phyloP scores from a whole-genome alignment of 1,139 yeast species.

The Waltiozyma sp. region DNA sequence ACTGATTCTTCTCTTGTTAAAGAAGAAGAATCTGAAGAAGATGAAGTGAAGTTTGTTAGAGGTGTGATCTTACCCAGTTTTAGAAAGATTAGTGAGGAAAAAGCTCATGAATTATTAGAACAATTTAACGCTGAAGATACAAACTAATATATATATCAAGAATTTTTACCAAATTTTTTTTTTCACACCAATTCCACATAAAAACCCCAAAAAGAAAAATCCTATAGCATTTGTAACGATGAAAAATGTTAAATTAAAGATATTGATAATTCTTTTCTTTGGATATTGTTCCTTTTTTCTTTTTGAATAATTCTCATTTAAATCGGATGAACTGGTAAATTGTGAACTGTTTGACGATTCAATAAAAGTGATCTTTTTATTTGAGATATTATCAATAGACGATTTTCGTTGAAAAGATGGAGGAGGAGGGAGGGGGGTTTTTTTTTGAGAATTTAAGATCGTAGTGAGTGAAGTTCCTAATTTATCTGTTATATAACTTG shows the following conservation, averaged over 20 bases:
- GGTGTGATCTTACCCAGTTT: conserved; percentile 3
- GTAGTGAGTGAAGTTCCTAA: background rate
- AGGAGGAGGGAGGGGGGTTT: too few species aligned
- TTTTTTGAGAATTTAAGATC: too few species aligned
- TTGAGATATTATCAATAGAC: too few species aligned
- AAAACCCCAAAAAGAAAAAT: background rate
- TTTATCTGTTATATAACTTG: too few species aligned
- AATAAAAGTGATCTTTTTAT: background rate
- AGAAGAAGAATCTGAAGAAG: background rate
- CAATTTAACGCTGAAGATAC: background rate
- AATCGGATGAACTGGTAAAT: background rate
- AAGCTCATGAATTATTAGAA: background rate
- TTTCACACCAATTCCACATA: background rate
- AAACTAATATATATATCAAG: background rate
- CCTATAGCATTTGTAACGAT: background rate
- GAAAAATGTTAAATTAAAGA: background rate
- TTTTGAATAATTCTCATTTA: background rate
- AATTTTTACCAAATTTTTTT: too few species aligned
- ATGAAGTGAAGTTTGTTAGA: conserved; percentile 4
- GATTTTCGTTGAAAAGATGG: too few species aligned
- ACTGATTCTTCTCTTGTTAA: background rate
- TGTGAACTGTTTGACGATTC: background rate
- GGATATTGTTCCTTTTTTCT: background rate
- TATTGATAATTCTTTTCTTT: too few species aligned
- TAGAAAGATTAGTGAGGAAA: background rate